phyloP scores from a whole-genome alignment of 768 basidiomycete species.

The Floccularia luteovirens region DNA sequence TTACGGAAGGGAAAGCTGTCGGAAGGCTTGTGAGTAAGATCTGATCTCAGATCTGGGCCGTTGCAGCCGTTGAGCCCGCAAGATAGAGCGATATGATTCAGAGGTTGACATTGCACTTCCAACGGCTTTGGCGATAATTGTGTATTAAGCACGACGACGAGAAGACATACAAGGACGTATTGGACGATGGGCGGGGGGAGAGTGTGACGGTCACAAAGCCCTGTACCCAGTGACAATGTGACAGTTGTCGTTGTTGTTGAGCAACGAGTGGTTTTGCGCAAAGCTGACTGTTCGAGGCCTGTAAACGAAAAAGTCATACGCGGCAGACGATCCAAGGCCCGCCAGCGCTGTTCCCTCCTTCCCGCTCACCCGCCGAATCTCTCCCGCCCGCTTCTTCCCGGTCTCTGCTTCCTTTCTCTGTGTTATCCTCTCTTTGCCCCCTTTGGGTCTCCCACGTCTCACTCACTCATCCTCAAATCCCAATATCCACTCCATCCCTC shows the following conservation, averaged over 20 bases:
- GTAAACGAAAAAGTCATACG: constrained; percentile 9
- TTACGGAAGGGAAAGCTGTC: neutral
- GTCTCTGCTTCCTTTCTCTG: neutral
- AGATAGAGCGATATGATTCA: neutral
- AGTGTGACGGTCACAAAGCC: constrained; percentile 1
- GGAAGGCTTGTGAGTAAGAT: constrained; percentile 4
- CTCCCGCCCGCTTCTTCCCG: neutral
- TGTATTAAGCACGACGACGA: neutral
- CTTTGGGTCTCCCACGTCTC: neutral
- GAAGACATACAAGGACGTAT: too few relatives aligned
- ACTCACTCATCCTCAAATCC: neutral
- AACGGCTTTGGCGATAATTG: neutral
- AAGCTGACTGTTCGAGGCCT: constrained; percentile 7
- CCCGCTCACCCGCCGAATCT: neutral
- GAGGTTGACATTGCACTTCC: neutral
- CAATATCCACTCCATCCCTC: neutral
- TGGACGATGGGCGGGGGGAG: too few relatives aligned
- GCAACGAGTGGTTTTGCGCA: constrained; percentile 8
- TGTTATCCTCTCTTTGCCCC: neutral
- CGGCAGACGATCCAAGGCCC: constrained; percentile 1
- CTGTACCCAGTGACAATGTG: constrained; percentile 7
- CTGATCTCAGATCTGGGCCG: constrained; percentile 4
- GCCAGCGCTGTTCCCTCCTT: neutral
- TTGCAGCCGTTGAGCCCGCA: constrained; percentile 3
- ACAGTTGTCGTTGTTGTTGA: constrained; percentile 8